These are phyloP conservation scores for Penicillium steckii DNA, from an alignment of 495 filamentous ascomycete genomes.

Conservation along the genomic window DNA sequence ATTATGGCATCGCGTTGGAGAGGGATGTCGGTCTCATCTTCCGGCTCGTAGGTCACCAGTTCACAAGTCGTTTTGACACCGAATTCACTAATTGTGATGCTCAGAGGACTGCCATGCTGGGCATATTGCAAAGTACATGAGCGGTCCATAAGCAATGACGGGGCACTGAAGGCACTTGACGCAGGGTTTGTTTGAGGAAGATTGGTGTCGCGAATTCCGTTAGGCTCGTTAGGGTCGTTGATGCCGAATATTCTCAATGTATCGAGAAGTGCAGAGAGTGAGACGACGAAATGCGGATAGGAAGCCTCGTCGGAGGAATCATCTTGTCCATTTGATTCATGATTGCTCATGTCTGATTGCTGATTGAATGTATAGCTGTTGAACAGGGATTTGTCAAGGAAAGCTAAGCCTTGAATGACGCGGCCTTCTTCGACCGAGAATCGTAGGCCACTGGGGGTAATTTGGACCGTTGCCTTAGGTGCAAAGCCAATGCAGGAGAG, in stretches of 20 bases:
- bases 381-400: constrained; percentile 84
- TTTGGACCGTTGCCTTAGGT: constrained; percentile 77
- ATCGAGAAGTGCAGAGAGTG: constrained; percentile 83
- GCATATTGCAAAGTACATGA: constrained; percentile 80
- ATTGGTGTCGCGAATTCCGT: constrained; percentile 43
- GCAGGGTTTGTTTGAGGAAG: constrained; percentile 43
- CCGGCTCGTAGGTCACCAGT: constrained; percentile 82
- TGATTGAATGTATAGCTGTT: constrained; percentile 71
- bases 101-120: constrained; percentile 69
- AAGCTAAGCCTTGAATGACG: constrained; percentile 83
- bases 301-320: constrained; percentile 31
- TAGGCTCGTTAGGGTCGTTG: constrained; percentile 62
- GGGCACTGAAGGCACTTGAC: constrained; percentile 70
- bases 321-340: constrained; percentile 35
- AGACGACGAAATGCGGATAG: constrained; percentile 71
- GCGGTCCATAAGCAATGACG: constrained; percentile 71
- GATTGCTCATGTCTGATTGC: constrained; percentile 24
- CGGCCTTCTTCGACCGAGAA: constrained; percentile 83
- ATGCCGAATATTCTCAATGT: constrained; percentile 91
- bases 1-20: constrained; percentile 73
- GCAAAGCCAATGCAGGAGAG: constrained; percentile 85
- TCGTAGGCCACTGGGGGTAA: constrained; percentile 77
- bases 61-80: constrained; percentile 91
- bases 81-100: constrained; percentile 76
- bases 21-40: constrained; percentile 69